These are phyloP conservation scores for Mycena chlorophos DNA, from an alignment of 768 basidiomycete species.

Conservation along the genomic window DNA sequence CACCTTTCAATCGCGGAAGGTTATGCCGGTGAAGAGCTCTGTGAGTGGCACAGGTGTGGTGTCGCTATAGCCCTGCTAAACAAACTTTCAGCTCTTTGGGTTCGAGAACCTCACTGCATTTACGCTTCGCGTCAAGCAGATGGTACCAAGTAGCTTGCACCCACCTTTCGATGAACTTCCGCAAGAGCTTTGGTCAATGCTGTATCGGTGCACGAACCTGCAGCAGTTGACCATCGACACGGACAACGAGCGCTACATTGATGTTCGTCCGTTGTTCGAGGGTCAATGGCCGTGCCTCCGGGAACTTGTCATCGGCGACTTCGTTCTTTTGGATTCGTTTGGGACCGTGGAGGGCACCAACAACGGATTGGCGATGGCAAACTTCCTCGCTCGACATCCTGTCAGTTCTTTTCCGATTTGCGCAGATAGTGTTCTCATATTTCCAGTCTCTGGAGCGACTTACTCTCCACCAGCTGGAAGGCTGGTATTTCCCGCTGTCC, in stretches of 20 bases:
- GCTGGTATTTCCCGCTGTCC: constrained; percentile 23
- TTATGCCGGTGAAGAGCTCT: constrained; percentile 20
- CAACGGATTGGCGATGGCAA: constrained; percentile 18
- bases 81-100: constrained; percentile 13
- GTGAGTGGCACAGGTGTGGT: background rate
- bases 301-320: constrained; percentile 20
- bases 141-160: constrained; percentile 19
- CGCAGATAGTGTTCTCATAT: background rate
- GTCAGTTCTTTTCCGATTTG: background rate
- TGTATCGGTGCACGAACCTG: constrained; percentile 17
- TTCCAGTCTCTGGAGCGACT: constrained; percentile 13
- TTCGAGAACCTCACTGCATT: constrained; percentile 17
- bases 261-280: constrained; percentile 18
- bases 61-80: background rate
- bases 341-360: constrained; percentile 19
- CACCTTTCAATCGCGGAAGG: constrained; percentile 18
- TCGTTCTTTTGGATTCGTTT: constrained; percentile 21
- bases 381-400: constrained; percentile 11
- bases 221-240: constrained; percentile 20
- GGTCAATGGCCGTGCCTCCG: constrained; percentile 18
- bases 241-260: constrained; percentile 22
- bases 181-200: constrained; percentile 20
- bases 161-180: constrained; percentile 23
- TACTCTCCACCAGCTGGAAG: constrained; percentile 18
- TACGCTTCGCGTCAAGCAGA: constrained; percentile 20